Evolutionary conservation across 495 filamentous ascomycete species (phyloP).

Genomic region (Podospora fimiseda): DNA sequence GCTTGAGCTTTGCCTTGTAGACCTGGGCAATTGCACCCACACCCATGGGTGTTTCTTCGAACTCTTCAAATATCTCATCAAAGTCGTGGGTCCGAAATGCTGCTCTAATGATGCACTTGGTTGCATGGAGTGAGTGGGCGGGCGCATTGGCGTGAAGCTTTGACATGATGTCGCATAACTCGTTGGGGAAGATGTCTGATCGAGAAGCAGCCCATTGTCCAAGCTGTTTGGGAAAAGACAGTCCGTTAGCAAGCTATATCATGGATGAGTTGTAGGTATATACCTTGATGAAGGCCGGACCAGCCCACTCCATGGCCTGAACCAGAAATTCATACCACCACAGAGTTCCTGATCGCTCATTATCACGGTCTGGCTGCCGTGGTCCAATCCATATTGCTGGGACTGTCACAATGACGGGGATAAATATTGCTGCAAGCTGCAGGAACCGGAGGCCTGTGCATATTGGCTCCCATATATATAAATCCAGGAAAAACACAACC

Average conservation of each 20-base stretch:
- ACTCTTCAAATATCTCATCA: constrained; percentile 94
- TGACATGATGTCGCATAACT: constrained; percentile 91
- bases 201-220: constrained; percentile 99
- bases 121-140: constrained; percentile 76
- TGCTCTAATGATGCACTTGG: constrained; percentile 67
- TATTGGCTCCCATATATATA: constrained; percentile 77
- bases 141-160: constrained; percentile 91
- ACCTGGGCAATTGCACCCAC: constrained; percentile 98
- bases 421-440: constrained; percentile 79
- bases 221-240: constrained; percentile 47
- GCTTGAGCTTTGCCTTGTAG: constrained; percentile 89
- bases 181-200: constrained; percentile 92
- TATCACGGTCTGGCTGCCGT: constrained; percentile 51
- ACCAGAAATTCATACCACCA: constrained; percentile 97
- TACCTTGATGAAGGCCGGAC: constrained; percentile 98
- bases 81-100: constrained; percentile 78
- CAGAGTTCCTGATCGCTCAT: constrained; percentile 70
- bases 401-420: constrained; percentile 75
- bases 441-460: constrained; percentile 82
- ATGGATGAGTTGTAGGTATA: constrained; percentile 4
- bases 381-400: constrained; percentile 76
- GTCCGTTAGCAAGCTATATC: constrained; percentile 21
- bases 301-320: constrained; percentile 83
- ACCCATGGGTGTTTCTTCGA: constrained; percentile 82
- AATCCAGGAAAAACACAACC: constrained; percentile 57